Evolutionary conservation across 441 rosid species (phyloP), one percentile per base, ranked within the genome.

Genomic region (California macrophylla): DNA sequence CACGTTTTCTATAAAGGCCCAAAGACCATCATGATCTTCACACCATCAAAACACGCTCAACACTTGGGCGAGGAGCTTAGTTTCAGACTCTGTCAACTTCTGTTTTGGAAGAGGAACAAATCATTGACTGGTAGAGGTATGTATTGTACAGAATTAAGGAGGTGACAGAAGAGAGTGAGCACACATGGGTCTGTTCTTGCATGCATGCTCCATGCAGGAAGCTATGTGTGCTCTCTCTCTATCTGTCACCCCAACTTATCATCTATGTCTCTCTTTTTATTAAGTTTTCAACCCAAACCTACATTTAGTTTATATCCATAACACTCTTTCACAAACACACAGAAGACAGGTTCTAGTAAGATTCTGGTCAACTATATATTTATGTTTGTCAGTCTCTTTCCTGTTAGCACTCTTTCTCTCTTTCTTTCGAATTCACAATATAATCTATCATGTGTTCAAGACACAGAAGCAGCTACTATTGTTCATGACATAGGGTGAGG

Each of bases 111-210:
- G 21, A 29, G 8, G 69, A 30, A 40, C 40, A 20, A 54, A 16
- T 9, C 7, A 24, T 4, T 26, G 18, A 15, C 23, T 10, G 28
- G 0, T 12, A 52, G 36, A 60, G 42, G 64, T 54, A 54, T 25
- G 64, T 60, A 60, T 60, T 60, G 2, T 15, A 23, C n/a, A 25
- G 24, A 20, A 16, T 5, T 29, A 25, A 34, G 74, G 72, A 74
- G 76, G 72, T 77, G 83, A 80, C 79, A 80, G 83, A 80, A 80
- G 83, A 80, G 72, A 80, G 83, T 60, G 83, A 75, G 83, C 83
- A 77, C 82, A 66, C 64, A 74, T 66, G 75, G 79, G 70, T 78
- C 65, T 50, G 67, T 72, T 69, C 81, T 70, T 72, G 78, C 80
- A 64, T 66, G 76, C 10, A 30, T 3, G 5, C 10, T 26, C 40